Evolutionary conservation across 2,329 filamentous ascomycete species (phyloP), one percentile per base, ranked within the genome.

Genomic region (Fusarium sp.): DNA sequence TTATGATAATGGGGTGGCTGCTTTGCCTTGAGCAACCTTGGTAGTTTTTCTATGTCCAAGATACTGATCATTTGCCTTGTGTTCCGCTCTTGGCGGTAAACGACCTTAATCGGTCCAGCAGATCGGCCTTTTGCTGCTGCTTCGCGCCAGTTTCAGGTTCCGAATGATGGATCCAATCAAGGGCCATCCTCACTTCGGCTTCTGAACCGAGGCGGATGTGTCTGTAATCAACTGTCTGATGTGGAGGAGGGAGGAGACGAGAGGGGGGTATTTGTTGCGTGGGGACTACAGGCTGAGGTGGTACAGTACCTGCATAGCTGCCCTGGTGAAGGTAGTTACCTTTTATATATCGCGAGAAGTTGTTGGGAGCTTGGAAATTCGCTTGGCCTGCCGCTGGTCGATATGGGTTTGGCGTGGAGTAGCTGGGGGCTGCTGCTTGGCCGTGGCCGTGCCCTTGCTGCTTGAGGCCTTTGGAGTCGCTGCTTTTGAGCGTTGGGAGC

Each of bases 101-200:
- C 39, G 58, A 54, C 22, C 53, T 53, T 40, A 73, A 50, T 29
- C 53, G 68, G 38, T 46, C 36, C 7, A 72, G 59, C 40, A 74
- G 62, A 6, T 49, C 46, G 7, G 62, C 50, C 39, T 56, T 64
- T 42, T 72, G 63, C 24, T 58, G 53, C 45, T 61, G 47, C 52
- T 62, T 73, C 26, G 58, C 52, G 22, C 60, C 52, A 56, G 51
- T 44, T 38, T 59, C 66, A 50, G 55, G 40, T 41, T 53, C 38
- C 25, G 72, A 70, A 58, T 62, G 73, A 22, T 86, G 86, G 22
- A 92, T 73, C 0, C 84, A 82, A 52, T 86, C 81, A 13, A 92
- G 76, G 81, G 92, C 89, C 19, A 83, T 77, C 50, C 83, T 80
- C 13, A 92, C 79, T 69, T 91, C 83, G 4, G 81, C 83, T 60